These are phyloP conservation scores for Graphilbum fragrans DNA, from an alignment of 2,329 filamentous ascomycete species.

Conservation along the genomic window DNA sequence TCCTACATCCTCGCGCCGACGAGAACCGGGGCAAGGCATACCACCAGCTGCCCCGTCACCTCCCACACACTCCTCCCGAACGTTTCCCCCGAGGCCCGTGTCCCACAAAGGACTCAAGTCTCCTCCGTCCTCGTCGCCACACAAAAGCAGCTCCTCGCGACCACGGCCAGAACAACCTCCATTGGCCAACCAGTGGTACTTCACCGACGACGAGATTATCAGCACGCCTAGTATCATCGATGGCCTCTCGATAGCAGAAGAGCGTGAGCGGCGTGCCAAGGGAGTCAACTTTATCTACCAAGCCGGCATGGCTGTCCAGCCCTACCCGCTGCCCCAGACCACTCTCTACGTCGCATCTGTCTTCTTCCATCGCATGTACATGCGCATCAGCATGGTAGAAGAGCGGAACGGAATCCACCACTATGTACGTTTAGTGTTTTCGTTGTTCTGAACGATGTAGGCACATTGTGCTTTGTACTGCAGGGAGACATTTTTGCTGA, in stretches of 20 bases:
- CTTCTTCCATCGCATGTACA: conserved; percentile 93
- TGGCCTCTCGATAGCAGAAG: conserved; percentile 64
- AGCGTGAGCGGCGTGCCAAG: conserved; percentile 72
- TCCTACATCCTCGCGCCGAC: conserved; percentile 22
- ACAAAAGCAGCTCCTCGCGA: background rate
- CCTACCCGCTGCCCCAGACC: conserved; percentile 57
- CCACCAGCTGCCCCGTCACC: conserved; percentile 51
- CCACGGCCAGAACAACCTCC: conserved; percentile 6
- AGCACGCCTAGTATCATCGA: conserved; percentile 78
- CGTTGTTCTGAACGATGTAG: background rate
- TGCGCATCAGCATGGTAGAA: conserved; percentile 73
- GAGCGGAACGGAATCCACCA: conserved; percentile 73
- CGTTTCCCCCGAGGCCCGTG: conserved; percentile 37
- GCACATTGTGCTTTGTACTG: background rate
- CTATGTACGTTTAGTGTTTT: conserved; percentile 56
- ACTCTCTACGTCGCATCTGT: conserved; percentile 86
- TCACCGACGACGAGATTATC: conserved; percentile 69
- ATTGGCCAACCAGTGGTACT: conserved; percentile 67
- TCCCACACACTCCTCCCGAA: conserved; percentile 40
- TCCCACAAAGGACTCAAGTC: conserved; percentile 10
- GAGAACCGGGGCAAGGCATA: conserved; percentile 26
- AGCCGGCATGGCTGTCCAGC: conserved; percentile 78
- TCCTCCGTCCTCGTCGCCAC: background rate
- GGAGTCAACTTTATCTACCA: conserved; percentile 95
- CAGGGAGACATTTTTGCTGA: background rate